Evolutionary conservation across 306 rosid species (phyloP), one percentile per base, ranked within the genome.

Genomic region (Cicer arietinum): DNA sequence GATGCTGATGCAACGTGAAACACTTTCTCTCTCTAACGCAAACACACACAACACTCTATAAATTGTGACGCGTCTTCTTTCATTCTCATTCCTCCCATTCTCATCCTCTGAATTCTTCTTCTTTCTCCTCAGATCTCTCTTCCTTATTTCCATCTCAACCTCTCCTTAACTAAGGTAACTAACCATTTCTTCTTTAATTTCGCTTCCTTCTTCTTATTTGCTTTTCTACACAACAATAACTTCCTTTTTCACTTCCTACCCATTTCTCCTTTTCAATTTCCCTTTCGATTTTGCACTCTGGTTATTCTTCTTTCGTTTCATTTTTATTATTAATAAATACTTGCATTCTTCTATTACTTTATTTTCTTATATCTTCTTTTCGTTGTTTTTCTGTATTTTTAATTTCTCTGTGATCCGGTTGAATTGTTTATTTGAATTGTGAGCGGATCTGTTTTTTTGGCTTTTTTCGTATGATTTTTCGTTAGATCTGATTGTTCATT

Each of bases 401-500:
- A 22, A 6, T 22, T 10, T 74, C 48, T 25, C 12, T 16, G 13
- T 69, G 65, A 39, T 37, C 62, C 40, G 52, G 67, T 43, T 65
- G 51, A 71, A 11, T 42, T 73, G 57, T 80, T 61, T 61, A 58
- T 51, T 51, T 77, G 57, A 60, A 70, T 20, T 30, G 46, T 50
- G n/a, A 71, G 13, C 79, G 72, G 90, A 85, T 82, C 89, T 73
- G 52, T 59, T 61, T 10, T 60, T 65, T 68, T 53, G 73, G 80
- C 52, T 74, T 74, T 46, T 80, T 47, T 52, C 46, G 42, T 59
- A 9, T 62, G 18, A 20, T 16, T 43, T 71, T 48, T 56, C 62
- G 58, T 74, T 79, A 77, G 90, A 85, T 87, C 88, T 88, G 85
- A 64, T 58, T 14, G 65, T 12, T 46, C 35, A 47, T 17, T 76